Percentiles rank a stretch among this genome's conserved stretches.
These are phyloP conservation scores for Chytridium lagenaria DNA, from an alignment of 371 early-diverging fungal species.

Conservation along the genomic window DNA sequence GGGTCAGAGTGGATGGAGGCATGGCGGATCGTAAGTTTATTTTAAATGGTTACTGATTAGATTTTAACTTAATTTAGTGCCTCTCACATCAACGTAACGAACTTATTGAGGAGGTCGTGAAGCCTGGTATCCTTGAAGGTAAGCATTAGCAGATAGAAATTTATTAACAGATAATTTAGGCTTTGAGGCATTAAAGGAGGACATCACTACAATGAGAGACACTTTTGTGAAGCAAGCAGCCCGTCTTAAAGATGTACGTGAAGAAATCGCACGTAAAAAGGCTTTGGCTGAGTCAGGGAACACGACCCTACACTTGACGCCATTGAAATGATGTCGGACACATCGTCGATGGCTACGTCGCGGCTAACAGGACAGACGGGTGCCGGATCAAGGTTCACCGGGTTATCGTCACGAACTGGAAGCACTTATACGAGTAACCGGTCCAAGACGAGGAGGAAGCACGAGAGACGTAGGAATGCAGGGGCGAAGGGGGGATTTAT, in stretches of 20 bases:
- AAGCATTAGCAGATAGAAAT: no score
- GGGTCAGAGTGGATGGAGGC: slow-evolving; percentile 78
- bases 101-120: slow-evolving; percentile 76
- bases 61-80: slow-evolving; percentile 45
- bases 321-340: slow-evolving; percentile 92
- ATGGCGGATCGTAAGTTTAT: slow-evolving; percentile 18
- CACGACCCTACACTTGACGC: slow-evolving; percentile 75
- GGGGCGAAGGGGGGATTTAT: slow-evolving; percentile 85
- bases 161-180: slow-evolving; percentile 34
- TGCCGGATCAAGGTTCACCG: slow-evolving; percentile 48
- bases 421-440: slow-evolving; percentile 46
- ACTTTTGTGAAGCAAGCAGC: slow-evolving; percentile 66
- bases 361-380: slow-evolving; percentile 68
- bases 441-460: slow-evolving; percentile 70
- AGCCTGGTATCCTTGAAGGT: slow-evolving; percentile 75
- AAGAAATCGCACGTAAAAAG: slow-evolving; percentile 31
- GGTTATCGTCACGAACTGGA: slow-evolving; percentile 20
- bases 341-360: slow-evolving; percentile 88
- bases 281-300: slow-evolving; percentile 48
- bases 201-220: slow-evolving; percentile 72
- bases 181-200: slow-evolving; percentile 64
- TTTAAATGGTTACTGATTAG: slow-evolving; percentile 16
- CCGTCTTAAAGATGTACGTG: slow-evolving; percentile 47
- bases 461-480: slow-evolving; percentile 76
- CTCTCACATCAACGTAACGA: slow-evolving; percentile 64